Base-by-base conservation (phyloP, 257 asterid species). In the Nicotiana paniculata region DNA sequence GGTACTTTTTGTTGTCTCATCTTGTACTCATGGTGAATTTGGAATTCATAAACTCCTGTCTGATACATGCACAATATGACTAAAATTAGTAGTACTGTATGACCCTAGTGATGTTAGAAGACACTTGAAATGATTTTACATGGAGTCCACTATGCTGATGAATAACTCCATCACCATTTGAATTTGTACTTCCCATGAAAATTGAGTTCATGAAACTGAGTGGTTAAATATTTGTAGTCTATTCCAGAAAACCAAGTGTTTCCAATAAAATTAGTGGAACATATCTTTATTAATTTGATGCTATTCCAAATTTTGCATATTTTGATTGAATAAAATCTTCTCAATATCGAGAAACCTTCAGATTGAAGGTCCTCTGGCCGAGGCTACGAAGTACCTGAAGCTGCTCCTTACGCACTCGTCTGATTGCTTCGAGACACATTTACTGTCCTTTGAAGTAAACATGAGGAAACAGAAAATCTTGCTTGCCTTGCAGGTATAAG, bases 321-420 rank as follows among this genome's bases (percentile, higher is more conserved):
- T 77, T 67, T 84, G 48, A 64, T 51, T 69, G 61, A 10, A 65
- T 59, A 69, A 26, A 55, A 84, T 84, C 72, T 78, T 77, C 13
- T 26, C 57, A 63, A 72, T 43, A 9, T 70, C 58, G 59, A 16
- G 59, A n/a, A 30, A 57, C 64, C 83, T 80, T 88, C 88, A 96
- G 99, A 96, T 96, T 81, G 99, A 96, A 88, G 98, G 93, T 87
- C 97, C 98, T 77, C 76, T 96, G 88, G 81, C 79, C 51, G 98
- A 96, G 90, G 98, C 98, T 77, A 94, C 99, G 10, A 96, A 92
- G 90, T 94, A 92, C 91, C 89, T 93, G 93, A 94, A 93, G 91
- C 94, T 92, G 66, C 98, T 94, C 65, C 98, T 94, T 91, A 91
- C 91, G 86, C 97, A 96, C 81, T 96, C 99, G 66, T 86, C 97